Conservation (phyloP, 805 yeast species). For the Kurtzmaniella fragi region DNA sequence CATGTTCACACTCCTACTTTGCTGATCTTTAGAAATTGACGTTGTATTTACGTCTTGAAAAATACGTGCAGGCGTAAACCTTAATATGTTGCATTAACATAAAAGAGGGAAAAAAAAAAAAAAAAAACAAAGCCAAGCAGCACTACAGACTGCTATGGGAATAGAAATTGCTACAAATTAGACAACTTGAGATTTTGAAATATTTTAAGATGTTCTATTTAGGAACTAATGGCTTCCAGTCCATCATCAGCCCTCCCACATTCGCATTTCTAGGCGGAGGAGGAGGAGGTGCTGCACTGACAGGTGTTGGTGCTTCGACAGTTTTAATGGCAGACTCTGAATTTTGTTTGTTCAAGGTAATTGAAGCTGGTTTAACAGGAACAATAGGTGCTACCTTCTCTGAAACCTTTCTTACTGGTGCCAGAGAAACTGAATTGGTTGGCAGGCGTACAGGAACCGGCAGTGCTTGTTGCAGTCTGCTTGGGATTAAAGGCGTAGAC, state of each 20-base stretch:
- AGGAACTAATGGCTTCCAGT: slow-evolving; percentile 51
- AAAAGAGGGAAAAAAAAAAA: too few relatives aligned
- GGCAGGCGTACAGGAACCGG: slow-evolving; percentile 16
- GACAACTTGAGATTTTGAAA: too few relatives aligned
- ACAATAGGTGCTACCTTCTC: background rate
- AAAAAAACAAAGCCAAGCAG: too few relatives aligned
- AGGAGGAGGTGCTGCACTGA: slow-evolving; percentile 5
- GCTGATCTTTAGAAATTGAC: too few relatives aligned
- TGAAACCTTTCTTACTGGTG: slow-evolving; percentile 13
- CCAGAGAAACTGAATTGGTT: slow-evolving; percentile 26
- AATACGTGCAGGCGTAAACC: too few relatives aligned
- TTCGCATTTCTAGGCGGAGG: slow-evolving; percentile 4
- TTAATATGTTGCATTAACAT: too few relatives aligned
- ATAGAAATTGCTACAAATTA: too few relatives aligned
- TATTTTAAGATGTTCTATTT: slow-evolving; percentile 32
- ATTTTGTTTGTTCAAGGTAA: background rate
- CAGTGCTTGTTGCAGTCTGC: slow-evolving; percentile 11
- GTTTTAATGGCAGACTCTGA: background rate
- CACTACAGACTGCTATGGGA: too few relatives aligned
- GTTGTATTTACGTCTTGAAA: too few relatives aligned
- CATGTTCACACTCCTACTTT: slow-evolving; percentile 11
- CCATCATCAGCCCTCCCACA: slow-evolving; percentile 27
- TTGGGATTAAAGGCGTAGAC: slow-evolving; percentile 35
- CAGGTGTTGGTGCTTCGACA: slow-evolving; percentile 9
- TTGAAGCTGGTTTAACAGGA: background rate